Base-by-base conservation (phyloP, 257 asterid species). In the Ilex asprella region DNA sequence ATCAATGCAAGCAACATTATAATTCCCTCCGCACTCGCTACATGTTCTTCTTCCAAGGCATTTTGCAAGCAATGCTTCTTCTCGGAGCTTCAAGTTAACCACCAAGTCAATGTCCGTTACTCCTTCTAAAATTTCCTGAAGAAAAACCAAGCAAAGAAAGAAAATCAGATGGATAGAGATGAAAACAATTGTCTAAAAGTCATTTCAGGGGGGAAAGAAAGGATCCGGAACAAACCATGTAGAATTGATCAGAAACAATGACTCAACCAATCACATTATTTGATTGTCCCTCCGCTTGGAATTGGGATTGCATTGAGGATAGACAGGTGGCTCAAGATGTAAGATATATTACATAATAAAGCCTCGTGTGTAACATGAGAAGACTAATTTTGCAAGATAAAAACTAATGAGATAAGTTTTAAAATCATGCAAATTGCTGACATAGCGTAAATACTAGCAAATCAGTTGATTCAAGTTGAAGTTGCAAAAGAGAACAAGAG, bases 31-130 rank as follows among this genome's bases (percentile, higher is more conserved):
- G 71, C 98, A 92, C 70, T 92, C 89, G 8, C 95, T 79, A 79
- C 98, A 92, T 66, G 70, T 89, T 75, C 98, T 89, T 74, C 98
- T 81, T 71, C 97, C 98, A 16, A 92, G 91, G 80, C 98, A 92
- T 80, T 91, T 92, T 56, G 94, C 97, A 60, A 92, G 76, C 58
- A 88, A 66, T 5, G 95, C 98, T 62, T 92, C 95, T 77, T 83
- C 95, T 62, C 76, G 80, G 56, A 92, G 95, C 78, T 86, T 92
- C 75, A 92, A 86, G 67, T 92, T 92, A 64, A 92, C 83, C 41
- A 86, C 97, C 86, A 89, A 72, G 76, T 89, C 98, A 64, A 92
- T 89, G 65, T 86, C 80, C 12, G 91, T 83, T 31, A 92, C 97
- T 35, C 82, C 91, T 78, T 89, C 97, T 65, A 92, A 67, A 52